These are phyloP conservation scores for Rhodofomes roseus DNA, from an alignment of 1,284 basidiomycete genomes.

Conservation along the genomic window DNA sequence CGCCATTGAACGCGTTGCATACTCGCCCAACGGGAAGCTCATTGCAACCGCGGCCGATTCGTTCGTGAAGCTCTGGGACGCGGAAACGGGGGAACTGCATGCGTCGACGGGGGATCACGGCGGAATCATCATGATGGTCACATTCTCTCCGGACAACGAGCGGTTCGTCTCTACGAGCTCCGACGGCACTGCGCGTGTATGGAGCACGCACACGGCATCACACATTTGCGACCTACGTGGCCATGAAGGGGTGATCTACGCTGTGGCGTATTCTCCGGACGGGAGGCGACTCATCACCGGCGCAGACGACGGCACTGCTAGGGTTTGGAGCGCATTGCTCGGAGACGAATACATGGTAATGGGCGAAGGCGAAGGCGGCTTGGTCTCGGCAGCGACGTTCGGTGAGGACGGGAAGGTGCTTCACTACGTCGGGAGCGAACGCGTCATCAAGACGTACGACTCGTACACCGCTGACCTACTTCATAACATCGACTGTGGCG, in stretches of 20 bases:
- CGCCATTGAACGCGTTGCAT: conserved; percentile 12
- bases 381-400: conserved; percentile 11
- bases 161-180: conserved; percentile 16
- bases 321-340: conserved; percentile 7
- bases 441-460: conserved; percentile 7
- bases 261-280: conserved; percentile 15
- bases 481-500: not conserved
- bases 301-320: conserved; percentile 9
- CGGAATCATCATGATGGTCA: conserved; percentile 6
- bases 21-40: conserved; percentile 15
- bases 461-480: conserved; percentile 3
- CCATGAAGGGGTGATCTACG: conserved; percentile 9
- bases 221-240: conserved; percentile 1
- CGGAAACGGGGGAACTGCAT: conserved; percentile 2
- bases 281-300: conserved; percentile 11
- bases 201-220: conserved; percentile 14
- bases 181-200: conserved; percentile 16
- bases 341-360: conserved; percentile 12
- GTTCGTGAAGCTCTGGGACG: conserved; percentile 16
- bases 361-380: conserved; percentile 9
- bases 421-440: conserved; percentile 4
- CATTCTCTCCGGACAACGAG: conserved; percentile 17
- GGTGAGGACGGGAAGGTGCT: conserved; percentile 11
- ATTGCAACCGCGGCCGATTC: conserved; percentile 16
- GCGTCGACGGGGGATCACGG: not conserved